Base-by-base conservation (phyloP, 1,284 basidiomycete genomes). In the Ustilago esculenta region DNA sequence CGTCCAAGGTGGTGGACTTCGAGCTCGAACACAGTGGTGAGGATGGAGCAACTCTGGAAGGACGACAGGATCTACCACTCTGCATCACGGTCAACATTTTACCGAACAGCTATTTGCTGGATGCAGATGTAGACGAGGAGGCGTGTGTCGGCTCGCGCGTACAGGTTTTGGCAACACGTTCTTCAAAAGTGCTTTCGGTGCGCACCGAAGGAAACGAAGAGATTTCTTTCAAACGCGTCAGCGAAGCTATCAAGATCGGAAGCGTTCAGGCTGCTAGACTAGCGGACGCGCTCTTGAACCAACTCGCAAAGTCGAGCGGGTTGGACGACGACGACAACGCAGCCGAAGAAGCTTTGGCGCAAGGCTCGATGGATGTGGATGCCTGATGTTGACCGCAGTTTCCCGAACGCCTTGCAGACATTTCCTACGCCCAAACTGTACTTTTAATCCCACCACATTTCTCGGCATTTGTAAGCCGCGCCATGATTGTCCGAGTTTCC, bases 61-160 rank as follows among this genome's bases (percentile, higher is more conserved):
- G 74, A 15, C 60, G 73, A 11, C 60, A 66, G 18, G 56, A 67
- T n/a, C 40, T 77, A 23, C 77, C 77, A 6, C 67, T 79, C 18
- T 77, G 75, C 45, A 58, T 79, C 32, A 75, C 75, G 7, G 72
- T 79, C 58, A 75, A 70, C 51, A 41, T 75, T 23, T 49, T 78
- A 3, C 60, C 65, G 3, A 52, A 66, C 41, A 71, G 60, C 35
- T 73, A 69, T 47, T 37, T 78, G 36, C 63, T 78, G 8, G 76
- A 78, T 40, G 72, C 76, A n/a, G 56, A 69, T 33, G 51, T 73
- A 4, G 73, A 74, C 36, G 76, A 78, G 46, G 76, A 76, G 32
- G 56, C 58, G 6, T 71, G 72, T 42, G 39, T 78, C 1, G 53
- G 60, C 11, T 53, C 61, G 5, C 52, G 69, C 15, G 57, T 76